A percentile compares a stretch with the other conserved stretches of the same genome.
These are phyloP conservation scores for Erodium maritimum DNA, from an alignment of 345 rosid genomes.

Conservation along the genomic window DNA sequence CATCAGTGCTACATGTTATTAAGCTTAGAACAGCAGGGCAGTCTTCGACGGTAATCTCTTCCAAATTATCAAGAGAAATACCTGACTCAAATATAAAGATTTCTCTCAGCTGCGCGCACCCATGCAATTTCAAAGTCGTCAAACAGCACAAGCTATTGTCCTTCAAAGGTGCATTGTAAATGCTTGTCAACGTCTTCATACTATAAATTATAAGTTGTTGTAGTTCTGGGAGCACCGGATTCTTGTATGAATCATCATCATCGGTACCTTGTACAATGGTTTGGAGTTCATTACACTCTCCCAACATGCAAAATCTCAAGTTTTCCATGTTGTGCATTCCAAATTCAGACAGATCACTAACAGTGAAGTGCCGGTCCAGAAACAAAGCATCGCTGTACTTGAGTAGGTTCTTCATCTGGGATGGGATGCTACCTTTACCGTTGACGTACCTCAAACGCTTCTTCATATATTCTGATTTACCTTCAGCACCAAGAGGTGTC, in stretches of 20 bases:
- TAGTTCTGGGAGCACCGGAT: neutral
- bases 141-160: constrained; percentile 1
- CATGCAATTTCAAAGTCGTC: constrained; percentile 13
- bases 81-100: constrained; percentile 7
- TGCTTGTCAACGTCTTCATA: constrained; percentile 4
- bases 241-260: neutral
- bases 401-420: constrained; percentile 7
- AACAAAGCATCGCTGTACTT: constrained; percentile 7
- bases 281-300: constrained; percentile 9
- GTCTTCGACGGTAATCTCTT: too few relatives aligned
- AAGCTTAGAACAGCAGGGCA: constrained; percentile 5
- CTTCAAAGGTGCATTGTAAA: constrained; percentile 13
- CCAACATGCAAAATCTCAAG: constrained; percentile 9
- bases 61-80: constrained; percentile 3
- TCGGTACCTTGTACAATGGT: constrained; percentile 1
- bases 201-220: constrained; percentile 6
- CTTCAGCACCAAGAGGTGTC: constrained; percentile 7
- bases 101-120: constrained; percentile 12
- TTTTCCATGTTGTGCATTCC: constrained; percentile 7
- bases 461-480: neutral
- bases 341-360: constrained; percentile 7
- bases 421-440: constrained; percentile 2
- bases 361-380: constrained; percentile 8
- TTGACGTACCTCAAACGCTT: constrained; percentile 10
- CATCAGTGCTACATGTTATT: too few relatives aligned